A percentile compares a stretch with the other conserved stretches of the same genome.
These are phyloP conservation scores for Asterophora parasitica DNA, from an alignment of 768 basidiomycete species.

Conservation along the genomic window DNA sequence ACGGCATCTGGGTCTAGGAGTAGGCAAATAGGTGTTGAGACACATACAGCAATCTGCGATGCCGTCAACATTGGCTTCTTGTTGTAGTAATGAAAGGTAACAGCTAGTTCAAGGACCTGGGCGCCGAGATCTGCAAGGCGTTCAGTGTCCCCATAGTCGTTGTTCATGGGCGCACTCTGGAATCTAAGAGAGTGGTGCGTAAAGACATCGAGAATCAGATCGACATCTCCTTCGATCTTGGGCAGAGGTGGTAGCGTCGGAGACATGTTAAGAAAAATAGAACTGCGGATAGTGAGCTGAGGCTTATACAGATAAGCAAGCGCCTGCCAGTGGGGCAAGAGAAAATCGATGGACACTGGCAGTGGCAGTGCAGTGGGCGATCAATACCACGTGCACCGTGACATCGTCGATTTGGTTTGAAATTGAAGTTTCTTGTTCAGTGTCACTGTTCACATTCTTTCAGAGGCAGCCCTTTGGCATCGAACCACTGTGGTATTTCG, in stretches of 20 bases:
- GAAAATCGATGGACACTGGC: no score
- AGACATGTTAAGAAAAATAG: constrained; percentile 14
- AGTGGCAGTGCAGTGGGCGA: no score
- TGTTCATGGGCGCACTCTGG: constrained; percentile 23
- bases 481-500: no score
- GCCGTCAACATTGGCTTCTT: constrained; percentile 39
- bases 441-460: no score
- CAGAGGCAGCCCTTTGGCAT: no score
- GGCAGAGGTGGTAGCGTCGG: constrained; percentile 43
- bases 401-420: no score
- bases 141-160: constrained; percentile 54
- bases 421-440: no score
- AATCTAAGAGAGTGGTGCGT: constrained; percentile 41
- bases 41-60: constrained; percentile 40
- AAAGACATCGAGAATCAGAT: constrained; percentile 54
- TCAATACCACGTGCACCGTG: no score
- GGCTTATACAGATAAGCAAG: constrained; percentile 12
- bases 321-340: no score
- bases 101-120: constrained; percentile 45
- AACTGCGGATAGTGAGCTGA: constrained; percentile 7
- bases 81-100: constrained; percentile 46
- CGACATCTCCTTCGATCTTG: constrained; percentile 47
- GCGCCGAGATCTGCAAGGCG: constrained; percentile 58
- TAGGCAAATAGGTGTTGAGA: neutral
- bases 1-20: neutral